Evolutionary conservation across 306 rosid genomes (phyloP), one percentile per base, ranked within the genome.

Genomic region (Quercus alba): DNA sequence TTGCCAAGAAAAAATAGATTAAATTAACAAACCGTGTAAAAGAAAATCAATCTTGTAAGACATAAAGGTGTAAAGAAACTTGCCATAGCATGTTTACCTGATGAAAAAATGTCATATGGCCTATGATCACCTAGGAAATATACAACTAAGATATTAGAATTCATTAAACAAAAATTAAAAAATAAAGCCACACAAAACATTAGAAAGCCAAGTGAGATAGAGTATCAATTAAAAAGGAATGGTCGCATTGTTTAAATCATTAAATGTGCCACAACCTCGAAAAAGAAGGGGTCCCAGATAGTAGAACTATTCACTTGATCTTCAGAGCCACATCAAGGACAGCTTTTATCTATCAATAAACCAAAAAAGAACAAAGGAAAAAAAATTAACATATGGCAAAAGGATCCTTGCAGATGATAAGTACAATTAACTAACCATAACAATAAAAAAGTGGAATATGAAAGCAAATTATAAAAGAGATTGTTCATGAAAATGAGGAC

Each of bases 251-350:
- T 76, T 81, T 69, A 30, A n/a, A n/a, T n/a, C n/a, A n/a, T n/a
- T n/a, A n/a, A 35, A 66, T n/a, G 23, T 66, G 83, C 72, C 81
- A 91, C 97, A 88, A 92, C 98, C 98, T 95, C 82, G 98, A 91
- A 81, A 93, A 85, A 72, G 98, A 95, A 77, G 99, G 99, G 30
- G 99, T 95, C 84, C 99, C 99, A 19, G 99, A 91, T 52, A 95
- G 87, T 86, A 95, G 88, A 86, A 93, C 79, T 85, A 95, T 79
- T 75, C 77, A 90, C 87, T 87, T 82, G 78, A 95, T 91, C 89
- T 85, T 88, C 5, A 89, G 77, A 85, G 99, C 95, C 77, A 93
- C 85, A 31, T 93, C 99, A 83, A 95, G 93, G 78, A 95, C 94
- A 64, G 96, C 83, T 78, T 81, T 81, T 87, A 92, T 87, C 98